Base-by-base conservation (phyloP, 116 monocot species). In the Phalaenopsis hybrid region DNA sequence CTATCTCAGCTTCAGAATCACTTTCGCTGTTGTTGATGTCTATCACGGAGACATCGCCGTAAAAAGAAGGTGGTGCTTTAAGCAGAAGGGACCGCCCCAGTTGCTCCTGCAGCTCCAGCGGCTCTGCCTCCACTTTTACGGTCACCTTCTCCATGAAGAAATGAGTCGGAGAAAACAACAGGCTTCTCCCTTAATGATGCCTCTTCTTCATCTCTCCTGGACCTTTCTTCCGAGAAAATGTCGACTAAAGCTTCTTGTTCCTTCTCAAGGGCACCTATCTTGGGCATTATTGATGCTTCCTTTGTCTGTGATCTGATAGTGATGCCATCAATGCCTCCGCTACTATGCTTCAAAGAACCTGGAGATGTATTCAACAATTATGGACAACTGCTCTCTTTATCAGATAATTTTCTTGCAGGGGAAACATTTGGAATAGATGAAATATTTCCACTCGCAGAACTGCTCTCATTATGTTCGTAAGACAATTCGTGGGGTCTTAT, bases 211-310 rank as follows among this genome's bases (percentile, higher is more conserved):
- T 95, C 89, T 43, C 95, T 80, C 0, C 89, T 88, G 61, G 31
- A 77, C 76, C 91, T 91, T 90, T 95, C 95, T 77, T 92, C 95
- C 12, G 91, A 86, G 52, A 92, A 95, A 52, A 92, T 83, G 63
- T 95, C 91, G 16, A 95, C 90, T 55, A 95, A 46, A 25, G 91
- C 90, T 46, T 92, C 92, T 63, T 91, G 91, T 82, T 95, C 95
- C 76, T 86, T 89, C 76, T 81, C 59, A 4, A 13, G 46, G 0
- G n/a, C 74, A 49, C 68, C 81, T 82, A 69, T 76, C 79, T 85
- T 44, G 46, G 34, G 57, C 31, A 45, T 57, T 23, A 41, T 46
- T 31, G 51, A 78, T 9, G 49, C 18, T 72, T 2, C 83, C 88
- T 89, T 89, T 48, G 80, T 65, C 20, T 83, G 81, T 79, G 75